These are phyloP conservation scores for Trichosporon sp. DNA, from an alignment of 1,284 basidiomycete species.

Conservation along the genomic window DNA sequence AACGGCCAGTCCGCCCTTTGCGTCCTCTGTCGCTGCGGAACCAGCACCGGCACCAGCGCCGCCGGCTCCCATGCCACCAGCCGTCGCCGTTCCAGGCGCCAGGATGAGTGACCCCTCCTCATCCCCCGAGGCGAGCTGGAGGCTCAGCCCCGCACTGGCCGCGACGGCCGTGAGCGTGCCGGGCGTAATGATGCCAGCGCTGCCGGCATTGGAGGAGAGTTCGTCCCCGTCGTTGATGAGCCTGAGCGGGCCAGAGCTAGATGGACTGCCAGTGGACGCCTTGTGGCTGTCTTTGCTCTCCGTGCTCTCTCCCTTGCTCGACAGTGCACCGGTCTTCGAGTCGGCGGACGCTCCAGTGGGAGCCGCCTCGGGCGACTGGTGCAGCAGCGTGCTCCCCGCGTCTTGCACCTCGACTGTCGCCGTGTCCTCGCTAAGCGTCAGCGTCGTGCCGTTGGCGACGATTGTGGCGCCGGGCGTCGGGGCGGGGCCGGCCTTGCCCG, in stretches of 20 bases:
- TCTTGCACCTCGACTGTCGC: background rate
- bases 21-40: background rate
- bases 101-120: constrained; percentile 3
- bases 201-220: background rate
- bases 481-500: constrained; percentile 1
- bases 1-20: background rate
- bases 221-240: constrained; percentile 12
- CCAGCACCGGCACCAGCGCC: no score
- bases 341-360: no score
- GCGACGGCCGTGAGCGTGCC: constrained; percentile 3
- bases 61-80: no score
- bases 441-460: constrained; percentile 9
- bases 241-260: background rate
- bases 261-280: background rate
- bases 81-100: background rate
- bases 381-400: background rate
- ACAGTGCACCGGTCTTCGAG: no score
- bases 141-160: background rate
- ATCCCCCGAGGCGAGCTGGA: background rate
- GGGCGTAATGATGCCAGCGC: constrained; percentile 1
- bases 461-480: constrained; percentile 9
- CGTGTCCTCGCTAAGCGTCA: background rate
- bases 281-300: background rate
- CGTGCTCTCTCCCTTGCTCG: no score
- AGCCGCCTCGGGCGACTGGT: background rate